A percentile compares a stretch with the other conserved stretches of the same genome.
These are phyloP conservation scores for Sporothrix variecibatus DNA, from an alignment of 2,329 filamentous ascomycete genomes.

Conservation along the genomic window DNA sequence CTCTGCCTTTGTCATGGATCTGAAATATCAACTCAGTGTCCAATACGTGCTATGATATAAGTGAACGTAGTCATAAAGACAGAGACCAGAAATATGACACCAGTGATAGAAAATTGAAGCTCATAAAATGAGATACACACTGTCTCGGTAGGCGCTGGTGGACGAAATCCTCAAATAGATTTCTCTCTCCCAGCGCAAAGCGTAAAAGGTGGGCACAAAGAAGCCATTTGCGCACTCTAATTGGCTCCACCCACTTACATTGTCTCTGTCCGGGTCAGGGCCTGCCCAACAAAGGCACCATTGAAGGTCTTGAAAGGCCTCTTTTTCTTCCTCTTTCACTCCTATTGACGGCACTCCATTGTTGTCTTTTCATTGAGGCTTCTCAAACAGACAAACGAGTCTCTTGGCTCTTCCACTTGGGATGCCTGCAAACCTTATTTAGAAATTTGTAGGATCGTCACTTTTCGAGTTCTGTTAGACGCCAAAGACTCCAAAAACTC, in stretches of 20 bases:
- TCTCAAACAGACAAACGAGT: not conserved
- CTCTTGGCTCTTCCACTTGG: not conserved
- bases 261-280: not conserved
- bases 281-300: constrained; percentile 19
- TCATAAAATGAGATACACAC: not conserved
- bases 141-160: constrained; percentile 11
- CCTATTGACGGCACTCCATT: not conserved
- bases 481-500: not conserved
- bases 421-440: not conserved
- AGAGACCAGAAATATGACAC: not conserved
- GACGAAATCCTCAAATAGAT: constrained; percentile 5
- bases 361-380: not conserved
- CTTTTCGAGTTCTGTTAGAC: not conserved
- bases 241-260: constrained; percentile 20
- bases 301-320: not conserved
- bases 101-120: not conserved
- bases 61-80: not conserved
- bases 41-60: not conserved
- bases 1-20: not conserved
- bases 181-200: not conserved
- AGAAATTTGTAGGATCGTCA: not conserved
- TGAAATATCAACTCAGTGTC: not conserved
- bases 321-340: not conserved
- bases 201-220: not conserved
- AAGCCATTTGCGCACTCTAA: not conserved